A percentile compares a stretch with the other conserved stretches of the same genome.
These are phyloP conservation scores for Penicillium nordicum DNA, from an alignment of 2,329 filamentous ascomycete species.

Conservation along the genomic window DNA sequence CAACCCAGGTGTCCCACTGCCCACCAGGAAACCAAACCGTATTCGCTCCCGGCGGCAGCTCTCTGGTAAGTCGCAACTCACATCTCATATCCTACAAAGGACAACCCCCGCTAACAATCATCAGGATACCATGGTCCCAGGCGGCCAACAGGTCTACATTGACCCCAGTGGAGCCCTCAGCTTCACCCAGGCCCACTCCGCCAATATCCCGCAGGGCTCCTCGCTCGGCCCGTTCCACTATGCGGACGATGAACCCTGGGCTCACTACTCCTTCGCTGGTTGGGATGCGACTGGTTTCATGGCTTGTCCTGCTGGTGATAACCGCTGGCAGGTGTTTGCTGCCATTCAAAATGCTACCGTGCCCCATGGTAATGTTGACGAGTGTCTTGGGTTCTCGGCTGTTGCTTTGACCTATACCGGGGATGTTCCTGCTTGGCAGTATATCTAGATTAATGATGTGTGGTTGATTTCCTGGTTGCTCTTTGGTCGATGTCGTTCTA, in stretches of 20 bases:
- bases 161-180: constrained; percentile 52
- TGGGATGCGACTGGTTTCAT: constrained; percentile 43
- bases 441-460: constrained; percentile 27
- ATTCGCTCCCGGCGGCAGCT: constrained; percentile 40
- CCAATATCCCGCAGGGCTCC: constrained; percentile 51
- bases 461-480: background rate
- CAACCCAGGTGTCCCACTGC: constrained; percentile 38
- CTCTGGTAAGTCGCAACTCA: constrained; percentile 32
- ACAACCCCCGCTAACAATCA: constrained; percentile 25
- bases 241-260: constrained; percentile 25
- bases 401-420: constrained; percentile 30
- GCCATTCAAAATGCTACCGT: constrained; percentile 41
- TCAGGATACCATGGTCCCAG: constrained; percentile 55
- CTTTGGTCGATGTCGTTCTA: background rate
- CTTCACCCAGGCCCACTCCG: constrained; percentile 58
- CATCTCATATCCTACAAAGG: background rate
- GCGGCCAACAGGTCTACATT: constrained; percentile 62
- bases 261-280: constrained; percentile 32
- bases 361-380: constrained; percentile 35
- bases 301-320: constrained; percentile 40
- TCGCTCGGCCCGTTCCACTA: constrained; percentile 50
- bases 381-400: constrained; percentile 42
- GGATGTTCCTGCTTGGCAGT: constrained; percentile 40
- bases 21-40: constrained; percentile 49
- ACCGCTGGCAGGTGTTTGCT: constrained; percentile 44